Base-by-base conservation (phyloP, 441 rosid genomes). In the Mallotus repandus region DNA sequence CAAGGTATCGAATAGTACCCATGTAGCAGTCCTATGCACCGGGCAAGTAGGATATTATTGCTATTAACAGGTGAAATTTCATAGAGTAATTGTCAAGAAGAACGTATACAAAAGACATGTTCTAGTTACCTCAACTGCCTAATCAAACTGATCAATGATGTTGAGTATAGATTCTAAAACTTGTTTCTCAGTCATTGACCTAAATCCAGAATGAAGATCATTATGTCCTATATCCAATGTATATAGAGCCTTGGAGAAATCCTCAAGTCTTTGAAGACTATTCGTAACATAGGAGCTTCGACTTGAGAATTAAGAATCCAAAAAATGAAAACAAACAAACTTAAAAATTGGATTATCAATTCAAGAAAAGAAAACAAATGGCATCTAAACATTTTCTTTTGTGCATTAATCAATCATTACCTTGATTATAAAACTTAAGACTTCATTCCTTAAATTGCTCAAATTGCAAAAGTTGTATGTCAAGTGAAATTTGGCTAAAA, bases 181-280 rank as follows among this genome's bases (percentile, higher is more conserved):
- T 82, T 87, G 85, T 68, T 83, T 81, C 66, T 62, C 84, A 1
- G 81, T 79, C 84, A 3, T 63, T 75, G 12, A 82, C 79, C 7
- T 35, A 25, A 68, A n/a, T 25, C 62, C 29, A 19, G 29, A 12
- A 38, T 68, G 29, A 53, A 94, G 84, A 82, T 94, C 98, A 63
- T 92, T 94, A 61, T 94, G 98, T 52, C 97, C 98, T 0, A 90
- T 90, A 81, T 94, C 98, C 0, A 92, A 75, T 21, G 86, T 88
- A 80, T 89, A 91, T 19, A 91, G 82, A 59, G 92, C 89, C 81
- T 81, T 84, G 22, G 93, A 80, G 82, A 94, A 94, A 67, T 67
- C 70, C 14, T 52, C 80, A 18, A 90, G 92, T 60, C 87, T 82
- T 7, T 94, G 90, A 38, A 91, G 78, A 59, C 64, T 82, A 67